Evolutionary conservation across 2,329 filamentous ascomycete genomes (phyloP), one percentile per base, ranked within the genome.

Genomic region (Pseudocercospora eumusae): DNA sequence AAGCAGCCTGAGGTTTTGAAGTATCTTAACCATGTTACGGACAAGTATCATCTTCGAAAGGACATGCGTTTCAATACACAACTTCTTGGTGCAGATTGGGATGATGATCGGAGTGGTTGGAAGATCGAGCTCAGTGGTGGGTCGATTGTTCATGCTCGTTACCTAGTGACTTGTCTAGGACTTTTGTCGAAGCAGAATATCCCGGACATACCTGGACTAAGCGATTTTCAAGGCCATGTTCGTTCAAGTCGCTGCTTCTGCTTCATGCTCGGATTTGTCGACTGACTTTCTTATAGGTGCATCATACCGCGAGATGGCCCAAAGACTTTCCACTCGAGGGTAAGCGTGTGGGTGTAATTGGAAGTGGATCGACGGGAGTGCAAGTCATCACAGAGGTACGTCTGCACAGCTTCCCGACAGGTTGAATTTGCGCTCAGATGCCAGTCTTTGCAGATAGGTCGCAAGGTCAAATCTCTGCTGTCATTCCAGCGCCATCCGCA

Each of bases 271-370:
- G 11, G n/a, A 18, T 18, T 8, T 18, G 25, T 28, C 4, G 5
- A 67, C 64, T 61, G 59, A 62, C 72, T 13, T 61, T 65, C 70
- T 0, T 70, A 73, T 10, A 76, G 70, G 64, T 76, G 9, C 71
- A 73, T 31, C 79, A 81, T 64, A 78, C 78, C 6, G 72, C 74
- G 3, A 72, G 70, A 7, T 80, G 77, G 77, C 75, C 77, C 0
- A 57, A 66, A 25, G 66, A 59, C 20, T 54, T 59, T 31, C 8
- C 66, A 75, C 28, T 67, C 2, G 68, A 72, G 33, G 60, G 70
- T 23, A 79, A 79, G 62, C 71, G 73, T 1, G 73, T 79, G 8
- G 78, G 74, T 2, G 67, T 80, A 3, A 77, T 80, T 15, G 78
- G 78, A 1, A 76, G 75, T 10, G 78, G 78, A 5, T 75, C 77